Evolutionary conservation across 495 filamentous ascomycete species (phyloP).

Genomic region (Haplographium delicatum): DNA sequence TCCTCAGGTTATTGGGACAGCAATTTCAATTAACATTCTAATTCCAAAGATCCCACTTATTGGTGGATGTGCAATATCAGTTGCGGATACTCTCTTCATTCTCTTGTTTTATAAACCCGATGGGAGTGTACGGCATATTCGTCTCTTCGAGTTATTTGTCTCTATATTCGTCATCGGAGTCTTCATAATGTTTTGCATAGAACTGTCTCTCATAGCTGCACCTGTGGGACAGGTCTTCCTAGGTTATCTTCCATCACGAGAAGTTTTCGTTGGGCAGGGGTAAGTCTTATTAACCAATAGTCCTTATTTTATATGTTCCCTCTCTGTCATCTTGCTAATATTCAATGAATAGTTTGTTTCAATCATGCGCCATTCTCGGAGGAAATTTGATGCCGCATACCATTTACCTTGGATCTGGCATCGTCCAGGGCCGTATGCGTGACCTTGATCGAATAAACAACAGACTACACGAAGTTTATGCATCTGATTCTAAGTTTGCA

Average conservation of each 20-base stretch:
- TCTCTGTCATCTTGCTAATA: not conserved
- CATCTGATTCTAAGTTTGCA: conserved; percentile 20
- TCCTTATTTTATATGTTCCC: not conserved
- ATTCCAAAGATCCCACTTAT: conserved; percentile 72
- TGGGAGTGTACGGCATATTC: conserved; percentile 62
- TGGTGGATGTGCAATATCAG: conserved; percentile 77
- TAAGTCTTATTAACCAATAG: conserved; percentile 34
- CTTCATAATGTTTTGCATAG: conserved; percentile 78
- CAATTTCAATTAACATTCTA: conserved; percentile 78
- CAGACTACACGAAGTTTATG: conserved; percentile 26
- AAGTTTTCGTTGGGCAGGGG: conserved; percentile 61
- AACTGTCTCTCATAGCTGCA: conserved; percentile 71
- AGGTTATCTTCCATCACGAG: conserved; percentile 71
- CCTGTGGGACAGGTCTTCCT: conserved; percentile 66
- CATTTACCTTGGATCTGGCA: conserved; percentile 77
- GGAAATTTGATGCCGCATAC: conserved; percentile 92
- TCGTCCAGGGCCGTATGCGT: conserved; percentile 76
- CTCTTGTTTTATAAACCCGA: conserved; percentile 74
- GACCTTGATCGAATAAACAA: conserved; percentile 63
- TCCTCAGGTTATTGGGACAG: conserved; percentile 87
- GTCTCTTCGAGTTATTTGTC: conserved; percentile 76
- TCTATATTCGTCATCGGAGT: conserved; percentile 72
- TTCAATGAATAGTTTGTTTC: conserved; percentile 58
- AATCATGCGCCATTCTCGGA: conserved; percentile 84
- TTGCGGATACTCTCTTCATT: conserved; percentile 76